A percentile compares a stretch with the other conserved stretches of the same genome.
Evolutionary conservation across 2,329 filamentous ascomycete species (phyloP).

Genomic region (Aspergillus fructus): DNA sequence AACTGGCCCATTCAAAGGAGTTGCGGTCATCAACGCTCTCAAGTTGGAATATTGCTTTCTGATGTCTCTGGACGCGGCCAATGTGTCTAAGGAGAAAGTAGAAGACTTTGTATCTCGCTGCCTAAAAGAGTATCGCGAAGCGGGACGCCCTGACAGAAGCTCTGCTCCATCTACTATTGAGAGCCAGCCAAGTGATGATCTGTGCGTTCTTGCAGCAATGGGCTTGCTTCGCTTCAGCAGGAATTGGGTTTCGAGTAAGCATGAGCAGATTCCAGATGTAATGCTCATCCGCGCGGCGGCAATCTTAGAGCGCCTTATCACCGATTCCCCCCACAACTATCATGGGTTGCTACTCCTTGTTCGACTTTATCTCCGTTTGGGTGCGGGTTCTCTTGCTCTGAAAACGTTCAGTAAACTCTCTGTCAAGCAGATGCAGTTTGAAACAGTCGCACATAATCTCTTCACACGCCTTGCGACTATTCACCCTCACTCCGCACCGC

Average conservation of each 20-base stretch:
- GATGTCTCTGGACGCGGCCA: conserved; percentile 31
- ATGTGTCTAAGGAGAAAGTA: conserved; percentile 25
- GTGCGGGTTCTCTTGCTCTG: conserved; percentile 48
- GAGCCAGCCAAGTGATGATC: conserved; percentile 45
- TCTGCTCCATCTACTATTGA: conserved; percentile 38
- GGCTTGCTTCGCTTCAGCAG: conserved; percentile 35
- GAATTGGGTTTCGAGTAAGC: conserved; percentile 15
- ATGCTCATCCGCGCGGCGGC: conserved; percentile 38
- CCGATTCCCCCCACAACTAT: conserved; percentile 48
- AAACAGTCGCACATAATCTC: conserved; percentile 48
- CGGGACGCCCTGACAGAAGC: conserved; percentile 21
- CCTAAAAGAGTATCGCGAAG: conserved; percentile 33
- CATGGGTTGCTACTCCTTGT: conserved; percentile 45
- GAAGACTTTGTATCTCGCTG: conserved; percentile 42
- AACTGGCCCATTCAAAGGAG: conserved; percentile 24
- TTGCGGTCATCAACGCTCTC: conserved; percentile 42
- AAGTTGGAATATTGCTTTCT: conserved; percentile 45
- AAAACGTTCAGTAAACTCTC: conserved; percentile 46
- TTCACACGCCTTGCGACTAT: conserved; percentile 49
- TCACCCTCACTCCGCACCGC: conserved; percentile 44
- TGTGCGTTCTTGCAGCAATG: conserved; percentile 46
- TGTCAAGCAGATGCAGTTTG: conserved; percentile 50
- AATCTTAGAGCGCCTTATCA: conserved; percentile 40
- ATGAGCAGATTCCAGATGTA: conserved; percentile 24
- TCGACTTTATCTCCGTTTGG: conserved; percentile 44